Evolutionary conservation across 2,329 filamentous ascomycete species (phyloP).

Genomic region (Catunica adiposa): DNA sequence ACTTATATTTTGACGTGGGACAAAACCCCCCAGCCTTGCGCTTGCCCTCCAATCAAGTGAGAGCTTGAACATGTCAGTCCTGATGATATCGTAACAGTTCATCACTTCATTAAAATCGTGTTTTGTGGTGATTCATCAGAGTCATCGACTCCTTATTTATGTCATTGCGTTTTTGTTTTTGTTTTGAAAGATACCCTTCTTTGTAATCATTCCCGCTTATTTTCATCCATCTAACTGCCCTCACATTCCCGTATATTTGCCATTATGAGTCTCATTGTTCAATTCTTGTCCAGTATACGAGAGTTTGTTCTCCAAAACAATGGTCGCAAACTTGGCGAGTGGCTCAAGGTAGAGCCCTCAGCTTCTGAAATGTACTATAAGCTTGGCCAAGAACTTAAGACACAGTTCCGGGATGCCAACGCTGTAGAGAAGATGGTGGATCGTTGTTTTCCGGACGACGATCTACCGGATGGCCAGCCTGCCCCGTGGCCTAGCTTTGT

Average conservation of each 20-base stretch:
- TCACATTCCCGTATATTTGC: background rate
- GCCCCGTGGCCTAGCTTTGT: constrained; percentile 62
- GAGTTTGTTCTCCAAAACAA: constrained; percentile 44
- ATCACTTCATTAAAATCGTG: background rate
- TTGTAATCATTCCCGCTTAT: background rate
- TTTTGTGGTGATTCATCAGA: too few species aligned
- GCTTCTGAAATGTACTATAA: constrained; percentile 49
- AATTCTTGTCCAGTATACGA: constrained; percentile 50
- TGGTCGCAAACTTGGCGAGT: constrained; percentile 48
- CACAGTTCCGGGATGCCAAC: constrained; percentile 32
- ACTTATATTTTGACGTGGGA: background rate
- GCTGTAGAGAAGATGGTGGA: constrained; percentile 48
- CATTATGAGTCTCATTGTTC: constrained; percentile 44
- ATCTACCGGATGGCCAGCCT: constrained; percentile 37
- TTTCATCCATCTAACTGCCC: background rate
- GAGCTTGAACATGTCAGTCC: background rate
- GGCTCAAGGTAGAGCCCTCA: constrained; percentile 58
- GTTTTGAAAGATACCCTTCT: background rate
- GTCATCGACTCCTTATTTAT: too few species aligned
- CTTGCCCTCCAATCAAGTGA: constrained; percentile 6
- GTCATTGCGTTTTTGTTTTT: too few species aligned
- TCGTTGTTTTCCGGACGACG: constrained; percentile 45
- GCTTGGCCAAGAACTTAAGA: constrained; percentile 50
- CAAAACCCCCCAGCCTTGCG: constrained; percentile 6
- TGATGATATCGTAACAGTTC: too few species aligned